These are phyloP conservation scores for Rhizophagus clarus DNA, from an alignment of 192 early-diverging fungal species.

Conservation along the genomic window DNA sequence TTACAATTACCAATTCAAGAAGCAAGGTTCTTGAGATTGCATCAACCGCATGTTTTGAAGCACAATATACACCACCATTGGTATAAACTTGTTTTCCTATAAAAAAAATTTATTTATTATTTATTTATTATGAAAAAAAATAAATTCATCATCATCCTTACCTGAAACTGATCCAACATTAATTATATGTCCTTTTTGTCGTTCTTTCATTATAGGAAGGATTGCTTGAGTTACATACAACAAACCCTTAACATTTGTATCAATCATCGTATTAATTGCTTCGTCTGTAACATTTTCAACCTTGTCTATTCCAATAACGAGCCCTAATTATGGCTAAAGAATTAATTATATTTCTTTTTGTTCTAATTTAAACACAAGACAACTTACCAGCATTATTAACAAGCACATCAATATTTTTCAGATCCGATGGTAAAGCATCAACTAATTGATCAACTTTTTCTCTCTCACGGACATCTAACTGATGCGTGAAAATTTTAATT, in stretches of 20 bases:
- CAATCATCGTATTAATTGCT: slow-evolving; percentile 76
- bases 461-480: slow-evolving; percentile 72
- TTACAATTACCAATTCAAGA: slow-evolving; percentile 53
- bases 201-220: slow-evolving; percentile 72
- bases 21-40: slow-evolving; percentile 79
- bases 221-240: slow-evolving; percentile 77
- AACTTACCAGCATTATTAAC: slow-evolving; percentile 83
- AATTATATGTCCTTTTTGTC: slow-evolving; percentile 75
- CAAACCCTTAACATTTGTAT: slow-evolving; percentile 91
- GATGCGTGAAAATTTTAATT: slow-evolving; percentile 60
- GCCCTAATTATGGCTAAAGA: slow-evolving; percentile 37
- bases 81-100: slow-evolving; percentile 60
- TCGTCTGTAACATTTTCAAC: slow-evolving; percentile 60
- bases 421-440: slow-evolving; percentile 51
- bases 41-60: slow-evolving; percentile 79
- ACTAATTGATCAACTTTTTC: slow-evolving; percentile 53
- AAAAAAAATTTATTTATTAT: not conserved
- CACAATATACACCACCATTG: slow-evolving; percentile 84
- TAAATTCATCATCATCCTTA: not conserved
- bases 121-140: not conserved
- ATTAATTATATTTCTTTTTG: not conserved
- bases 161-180: slow-evolving; percentile 85
- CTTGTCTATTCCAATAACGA: slow-evolving; percentile 72
- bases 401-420: slow-evolving; percentile 72
- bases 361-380: too few relatives aligned